Percentiles rank a stretch among this genome's conserved stretches.
Evolutionary conservation across 257 asterid species (phyloP).

Genomic region (Ophiorrhiza pumila): DNA sequence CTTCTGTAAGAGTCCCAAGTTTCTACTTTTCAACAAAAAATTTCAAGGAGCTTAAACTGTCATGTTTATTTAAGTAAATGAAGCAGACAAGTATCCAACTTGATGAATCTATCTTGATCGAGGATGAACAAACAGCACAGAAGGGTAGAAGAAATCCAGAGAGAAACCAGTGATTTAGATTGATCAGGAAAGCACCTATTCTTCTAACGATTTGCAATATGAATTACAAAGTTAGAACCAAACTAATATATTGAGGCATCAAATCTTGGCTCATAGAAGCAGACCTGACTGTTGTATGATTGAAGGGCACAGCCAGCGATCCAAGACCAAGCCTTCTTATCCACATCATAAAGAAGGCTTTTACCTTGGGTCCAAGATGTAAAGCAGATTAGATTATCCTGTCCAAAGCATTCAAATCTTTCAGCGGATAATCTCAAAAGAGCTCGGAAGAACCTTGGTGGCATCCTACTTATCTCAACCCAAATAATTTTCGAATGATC

Average conservation of each 20-base stretch:
- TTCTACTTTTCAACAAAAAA: slow-evolving; percentile 11
- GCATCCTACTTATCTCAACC: slow-evolving; percentile 95
- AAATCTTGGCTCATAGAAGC: slow-evolving; percentile 98
- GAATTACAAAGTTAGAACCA: slow-evolving; percentile 7
- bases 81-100: neutral
- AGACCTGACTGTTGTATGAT: slow-evolving; percentile 87
- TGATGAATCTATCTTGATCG: slow-evolving; percentile 11
- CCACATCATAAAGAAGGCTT: slow-evolving; percentile 90
- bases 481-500: slow-evolving; percentile 76
- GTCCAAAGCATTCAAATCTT: slow-evolving; percentile 96
- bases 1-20: neutral
- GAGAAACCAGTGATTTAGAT: slow-evolving; percentile 8
- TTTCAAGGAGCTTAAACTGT: neutral
- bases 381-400: slow-evolving; percentile 90
- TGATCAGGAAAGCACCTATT: slow-evolving; percentile 4
- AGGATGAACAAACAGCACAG: neutral
- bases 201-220: neutral
- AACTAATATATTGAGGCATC: slow-evolving; percentile 63
- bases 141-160: neutral
- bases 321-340: slow-evolving; percentile 96
- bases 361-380: slow-evolving; percentile 99
- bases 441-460: slow-evolving; percentile 80
- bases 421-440: slow-evolving; percentile 92
- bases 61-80: neutral
- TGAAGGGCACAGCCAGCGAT: slow-evolving; percentile 93